Evolutionary conservation across 345 rosid species (phyloP).

Genomic region (Gynandropsis gynandra): DNA sequence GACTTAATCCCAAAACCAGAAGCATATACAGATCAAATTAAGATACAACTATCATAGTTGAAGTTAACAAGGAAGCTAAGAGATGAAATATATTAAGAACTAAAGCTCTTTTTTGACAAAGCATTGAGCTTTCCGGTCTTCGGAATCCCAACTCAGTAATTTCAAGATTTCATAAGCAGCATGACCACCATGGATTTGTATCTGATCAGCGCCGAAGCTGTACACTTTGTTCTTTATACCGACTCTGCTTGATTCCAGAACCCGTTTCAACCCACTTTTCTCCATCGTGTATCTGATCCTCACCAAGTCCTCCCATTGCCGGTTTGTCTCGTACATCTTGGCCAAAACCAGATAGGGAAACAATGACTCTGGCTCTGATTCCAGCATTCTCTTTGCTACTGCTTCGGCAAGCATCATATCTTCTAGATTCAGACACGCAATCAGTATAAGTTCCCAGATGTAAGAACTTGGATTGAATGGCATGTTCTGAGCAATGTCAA

Average conservation of each 20-base stretch:
- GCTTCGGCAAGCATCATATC: conserved; percentile 35
- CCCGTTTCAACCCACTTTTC: conserved; percentile 24
- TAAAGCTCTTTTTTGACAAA: too few relatives aligned
- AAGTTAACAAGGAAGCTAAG: too few relatives aligned
- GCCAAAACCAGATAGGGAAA: conserved; percentile 44
- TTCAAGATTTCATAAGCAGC: conserved; percentile 33
- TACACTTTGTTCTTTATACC: conserved; percentile 33
- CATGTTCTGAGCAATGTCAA: conserved; percentile 32
- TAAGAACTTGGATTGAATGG: conserved; percentile 38
- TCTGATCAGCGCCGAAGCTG: conserved; percentile 38
- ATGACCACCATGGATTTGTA: conserved; percentile 46
- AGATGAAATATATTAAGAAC: too few relatives aligned
- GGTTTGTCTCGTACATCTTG: conserved; percentile 45
- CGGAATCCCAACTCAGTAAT: conserved; percentile 43
- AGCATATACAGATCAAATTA: too few relatives aligned
- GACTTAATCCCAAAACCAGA: too few relatives aligned
- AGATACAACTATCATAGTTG: too few relatives aligned
- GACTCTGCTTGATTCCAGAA: conserved; percentile 53
- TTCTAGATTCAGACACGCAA: conserved; percentile 27
- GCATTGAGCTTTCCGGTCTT: conserved; percentile 21
- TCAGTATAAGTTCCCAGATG: conserved; percentile 42
- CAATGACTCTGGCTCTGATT: conserved; percentile 33
- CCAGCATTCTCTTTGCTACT: conserved; percentile 43
- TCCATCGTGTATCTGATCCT: conserved; percentile 39
- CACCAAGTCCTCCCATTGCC: conserved; percentile 57